A percentile compares a stretch with the other conserved stretches of the same genome.
These are phyloP conservation scores for Lachancea sp. DNA, from an alignment of 805 yeast species.

Conservation along the genomic window DNA sequence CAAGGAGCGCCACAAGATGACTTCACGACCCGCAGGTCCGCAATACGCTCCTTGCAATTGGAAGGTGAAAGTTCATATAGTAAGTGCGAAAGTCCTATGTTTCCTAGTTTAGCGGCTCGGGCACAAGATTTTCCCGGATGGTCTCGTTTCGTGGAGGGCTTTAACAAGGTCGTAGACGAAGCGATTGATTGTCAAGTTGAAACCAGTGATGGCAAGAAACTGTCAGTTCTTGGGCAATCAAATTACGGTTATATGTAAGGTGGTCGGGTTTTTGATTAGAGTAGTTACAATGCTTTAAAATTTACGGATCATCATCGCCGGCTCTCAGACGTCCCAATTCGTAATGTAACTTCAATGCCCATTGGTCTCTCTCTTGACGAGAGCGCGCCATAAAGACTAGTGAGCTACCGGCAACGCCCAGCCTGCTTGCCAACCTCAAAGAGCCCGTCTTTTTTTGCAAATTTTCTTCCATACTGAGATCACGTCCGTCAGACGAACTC, in stretches of 20 bases:
- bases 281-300: neutral
- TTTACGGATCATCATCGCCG: neutral
- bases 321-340: constrained; percentile 32
- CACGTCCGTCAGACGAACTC: neutral
- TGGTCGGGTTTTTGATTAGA: too few species aligned
- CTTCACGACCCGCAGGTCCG: neutral
- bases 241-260: neutral
- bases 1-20: neutral
- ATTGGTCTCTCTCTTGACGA: constrained; percentile 71
- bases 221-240: neutral
- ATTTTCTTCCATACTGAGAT: constrained; percentile 2
- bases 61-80: neutral
- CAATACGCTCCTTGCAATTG: neutral
- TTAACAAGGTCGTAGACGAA: constrained; percentile 7
- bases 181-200: constrained; percentile 3
- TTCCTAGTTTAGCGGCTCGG: neutral
- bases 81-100: neutral
- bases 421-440: constrained; percentile 37
- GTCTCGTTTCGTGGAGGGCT: constrained; percentile 6
- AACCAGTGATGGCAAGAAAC: too few species aligned
- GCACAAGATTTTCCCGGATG: constrained; percentile 1
- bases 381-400: constrained; percentile 77
- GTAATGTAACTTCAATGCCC: constrained; percentile 50
- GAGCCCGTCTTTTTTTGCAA: constrained; percentile 10
- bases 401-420: constrained; percentile 62